A percentile compares a stretch with the other conserved stretches of the same genome.
These are phyloP conservation scores for Psilocybe sp. DNA, from an alignment of 768 basidiomycete species.

Conservation along the genomic window DNA sequence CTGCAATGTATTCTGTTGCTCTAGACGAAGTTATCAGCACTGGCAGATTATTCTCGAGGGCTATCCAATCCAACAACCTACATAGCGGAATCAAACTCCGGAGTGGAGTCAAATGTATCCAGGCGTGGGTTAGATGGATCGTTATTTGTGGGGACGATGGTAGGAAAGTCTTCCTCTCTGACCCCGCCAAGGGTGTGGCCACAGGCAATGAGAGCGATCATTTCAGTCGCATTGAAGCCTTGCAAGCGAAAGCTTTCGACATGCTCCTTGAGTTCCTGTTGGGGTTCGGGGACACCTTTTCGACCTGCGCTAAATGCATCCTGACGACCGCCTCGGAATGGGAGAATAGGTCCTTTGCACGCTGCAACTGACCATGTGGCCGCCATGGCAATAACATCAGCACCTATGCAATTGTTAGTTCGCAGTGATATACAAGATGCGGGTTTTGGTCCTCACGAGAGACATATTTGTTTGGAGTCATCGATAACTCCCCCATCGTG, in stretches of 20 bases:
- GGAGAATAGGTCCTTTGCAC: slow-evolving; percentile 43
- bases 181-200: slow-evolving; percentile 46
- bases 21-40: slow-evolving; percentile 17
- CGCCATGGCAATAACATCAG: slow-evolving; percentile 41
- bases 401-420: slow-evolving; percentile 21
- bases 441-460: slow-evolving; percentile 27
- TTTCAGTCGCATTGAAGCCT: slow-evolving; percentile 38
- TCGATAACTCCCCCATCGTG: slow-evolving; percentile 32
- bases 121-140: slow-evolving; percentile 17
- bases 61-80: slow-evolving; percentile 16
- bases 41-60: background rate
- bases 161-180: slow-evolving; percentile 36
- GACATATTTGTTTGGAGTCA: slow-evolving; percentile 36
- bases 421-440: background rate
- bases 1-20: slow-evolving; percentile 36
- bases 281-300: slow-evolving; percentile 37
- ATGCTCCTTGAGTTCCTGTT: slow-evolving; percentile 32
- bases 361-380: slow-evolving; percentile 32
- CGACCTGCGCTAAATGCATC: slow-evolving; percentile 37
- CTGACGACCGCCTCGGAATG: slow-evolving; percentile 38
- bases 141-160: slow-evolving; percentile 19
- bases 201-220: slow-evolving; percentile 44
- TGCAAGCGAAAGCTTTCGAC: slow-evolving; percentile 31
- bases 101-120: slow-evolving; percentile 30
- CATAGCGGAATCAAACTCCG: slow-evolving; percentile 34